A percentile compares a stretch with the other conserved stretches of the same genome.
These are phyloP conservation scores for Coemansia sp. DNA, from an alignment of 192 early-diverging fungal species.

Conservation along the genomic window DNA sequence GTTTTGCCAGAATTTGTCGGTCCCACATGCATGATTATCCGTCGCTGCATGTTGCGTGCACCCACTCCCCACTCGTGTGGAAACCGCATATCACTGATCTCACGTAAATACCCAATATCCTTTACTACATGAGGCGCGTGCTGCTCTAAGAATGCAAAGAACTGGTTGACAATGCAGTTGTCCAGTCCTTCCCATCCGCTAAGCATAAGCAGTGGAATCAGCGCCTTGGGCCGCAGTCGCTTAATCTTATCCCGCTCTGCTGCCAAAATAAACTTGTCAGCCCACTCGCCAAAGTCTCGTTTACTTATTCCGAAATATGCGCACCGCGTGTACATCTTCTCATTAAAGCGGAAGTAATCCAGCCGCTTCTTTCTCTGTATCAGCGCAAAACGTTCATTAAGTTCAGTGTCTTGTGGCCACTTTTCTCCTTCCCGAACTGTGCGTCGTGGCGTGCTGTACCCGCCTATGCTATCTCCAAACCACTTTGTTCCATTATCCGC, in stretches of 20 bases:
- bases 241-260: conserved; percentile 24
- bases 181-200: conserved; percentile 20
- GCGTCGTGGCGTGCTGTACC: neutral
- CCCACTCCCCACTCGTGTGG: conserved; percentile 78
- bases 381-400: conserved; percentile 35
- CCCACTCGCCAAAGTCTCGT: conserved; percentile 28
- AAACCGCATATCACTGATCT: conserved; percentile 70
- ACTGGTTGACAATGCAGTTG: conserved; percentile 37
- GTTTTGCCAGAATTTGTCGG: conserved; percentile 99
- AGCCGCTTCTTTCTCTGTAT: conserved; percentile 12
- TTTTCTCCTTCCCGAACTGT: neutral
- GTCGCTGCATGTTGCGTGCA: conserved; percentile 73
- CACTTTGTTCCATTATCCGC: neutral
- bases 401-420: conserved; percentile 39
- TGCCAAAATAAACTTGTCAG: conserved; percentile 19
- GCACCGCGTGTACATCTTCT: conserved; percentile 23
- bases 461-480: neutral
- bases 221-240: conserved; percentile 17
- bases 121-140: conserved; percentile 44
- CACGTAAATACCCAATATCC: conserved; percentile 55
- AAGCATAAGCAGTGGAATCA: conserved; percentile 28
- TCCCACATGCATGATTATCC: conserved; percentile 90
- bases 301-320: conserved; percentile 41
- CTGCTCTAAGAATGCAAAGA: conserved; percentile 52
- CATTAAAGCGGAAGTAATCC: conserved; percentile 9